Evolutionary conservation across 2,329 filamentous ascomycete genomes (phyloP).

Genomic region (Stylonectria norvegica): DNA sequence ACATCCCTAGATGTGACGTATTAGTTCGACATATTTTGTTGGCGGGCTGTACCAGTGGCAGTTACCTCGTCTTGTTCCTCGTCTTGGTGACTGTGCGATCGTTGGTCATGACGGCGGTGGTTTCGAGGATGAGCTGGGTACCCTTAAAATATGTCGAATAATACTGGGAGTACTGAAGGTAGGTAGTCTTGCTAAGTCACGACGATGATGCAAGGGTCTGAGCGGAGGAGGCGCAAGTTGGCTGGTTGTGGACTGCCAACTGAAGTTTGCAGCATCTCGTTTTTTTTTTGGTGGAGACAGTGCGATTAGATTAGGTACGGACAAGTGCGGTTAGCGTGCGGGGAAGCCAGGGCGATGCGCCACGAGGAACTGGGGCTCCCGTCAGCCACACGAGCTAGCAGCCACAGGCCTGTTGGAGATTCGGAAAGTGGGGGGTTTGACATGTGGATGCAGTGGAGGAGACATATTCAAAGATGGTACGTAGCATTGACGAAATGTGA

Average conservation of each 20-base stretch:
- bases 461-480: too few species aligned
- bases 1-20: slow-evolving; percentile 63
- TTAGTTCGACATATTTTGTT: slow-evolving; percentile 1
- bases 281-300: slow-evolving; percentile 1
- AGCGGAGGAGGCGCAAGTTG: background rate
- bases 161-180: background rate
- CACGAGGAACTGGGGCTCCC: background rate
- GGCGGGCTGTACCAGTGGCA: background rate
- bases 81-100: slow-evolving; percentile 71
- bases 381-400: background rate
- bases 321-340: too few species aligned
- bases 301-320: background rate
- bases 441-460: too few species aligned
- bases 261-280: background rate
- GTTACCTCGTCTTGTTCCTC: slow-evolving; percentile 63
- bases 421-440: background rate
- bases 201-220: background rate
- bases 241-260: background rate
- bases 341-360: background rate
- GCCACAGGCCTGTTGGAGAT: background rate
- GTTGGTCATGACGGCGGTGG: slow-evolving; percentile 63
- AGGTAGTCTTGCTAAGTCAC: background rate
- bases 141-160: background rate
- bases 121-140: background rate
- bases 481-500: too few species aligned